Conservation (phyloP, 768 basidiomycete species). For the Lyophyllum shimeji region DNA sequence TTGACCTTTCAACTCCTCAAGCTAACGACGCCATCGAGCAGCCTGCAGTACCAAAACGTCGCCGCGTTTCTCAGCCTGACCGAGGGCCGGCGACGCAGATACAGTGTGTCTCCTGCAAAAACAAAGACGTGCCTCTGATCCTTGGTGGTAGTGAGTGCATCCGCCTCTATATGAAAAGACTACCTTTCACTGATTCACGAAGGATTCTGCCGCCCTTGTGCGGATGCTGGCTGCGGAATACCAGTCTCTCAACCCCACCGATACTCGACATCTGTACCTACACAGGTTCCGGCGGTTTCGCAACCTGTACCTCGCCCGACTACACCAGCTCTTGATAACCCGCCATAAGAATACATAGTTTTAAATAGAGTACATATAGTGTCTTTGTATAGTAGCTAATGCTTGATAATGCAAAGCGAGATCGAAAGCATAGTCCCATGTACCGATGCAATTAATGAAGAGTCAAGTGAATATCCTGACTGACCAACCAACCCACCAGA, state of each 20-base stretch:
- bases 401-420: not conserved
- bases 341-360: not conserved
- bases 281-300: not conserved
- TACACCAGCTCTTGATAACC: slow-evolving; percentile 3
- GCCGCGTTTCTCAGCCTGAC: slow-evolving; percentile 31
- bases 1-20: slow-evolving; percentile 10
- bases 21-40: slow-evolving; percentile 24
- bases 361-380: not conserved
- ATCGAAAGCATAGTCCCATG: slow-evolving; percentile 4
- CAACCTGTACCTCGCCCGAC: not conserved
- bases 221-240: slow-evolving; percentile 47
- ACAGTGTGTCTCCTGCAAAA: slow-evolving; percentile 58
- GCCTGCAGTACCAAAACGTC: slow-evolving; percentile 37
- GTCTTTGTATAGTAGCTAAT: slow-evolving; percentile 4
- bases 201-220: slow-evolving; percentile 74
- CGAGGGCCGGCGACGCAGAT: slow-evolving; percentile 25
- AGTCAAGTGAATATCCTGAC: slow-evolving; percentile 45
- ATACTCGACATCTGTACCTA: slow-evolving; percentile 6
- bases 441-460: slow-evolving; percentile 1
- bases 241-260: slow-evolving; percentile 6
- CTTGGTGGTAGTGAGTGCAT: slow-evolving; percentile 66
- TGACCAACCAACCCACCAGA: slow-evolving; percentile 80
- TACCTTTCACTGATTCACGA: not conserved
- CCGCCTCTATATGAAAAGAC: not conserved
- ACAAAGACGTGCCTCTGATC: slow-evolving; percentile 73